Percentiles rank a stretch among this genome's conserved stretches.
These are phyloP conservation scores for Acrocalymma vagum DNA, from an alignment of 2,329 filamentous ascomycete species.

Conservation along the genomic window DNA sequence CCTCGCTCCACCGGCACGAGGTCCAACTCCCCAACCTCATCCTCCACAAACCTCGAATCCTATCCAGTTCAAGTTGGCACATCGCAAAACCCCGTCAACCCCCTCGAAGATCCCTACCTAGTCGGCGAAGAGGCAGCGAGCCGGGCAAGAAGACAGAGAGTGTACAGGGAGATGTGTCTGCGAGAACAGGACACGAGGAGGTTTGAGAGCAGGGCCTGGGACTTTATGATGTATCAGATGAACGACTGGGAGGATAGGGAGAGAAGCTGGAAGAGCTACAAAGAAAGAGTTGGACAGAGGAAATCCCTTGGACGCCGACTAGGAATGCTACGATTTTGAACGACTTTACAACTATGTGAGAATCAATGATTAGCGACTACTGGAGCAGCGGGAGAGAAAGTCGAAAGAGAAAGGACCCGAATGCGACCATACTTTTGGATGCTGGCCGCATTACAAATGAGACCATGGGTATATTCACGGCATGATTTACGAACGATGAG, in stretches of 20 bases:
- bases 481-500: too few species aligned
- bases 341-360: too few species aligned
- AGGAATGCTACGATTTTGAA: too few species aligned
- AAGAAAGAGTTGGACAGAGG: conserved; percentile 16
- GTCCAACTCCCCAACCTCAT: conserved; percentile 10
- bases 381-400: too few species aligned
- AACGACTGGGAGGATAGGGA: conserved; percentile 49
- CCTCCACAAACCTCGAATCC: conserved; percentile 13
- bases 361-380: too few species aligned
- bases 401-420: too few species aligned
- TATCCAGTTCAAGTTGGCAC: conserved; percentile 25
- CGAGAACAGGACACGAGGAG: conserved; percentile 33
- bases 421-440: too few species aligned
- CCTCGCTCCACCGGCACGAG: conserved; percentile 2
- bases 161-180: conserved; percentile 58
- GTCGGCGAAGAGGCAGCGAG: conserved; percentile 72
- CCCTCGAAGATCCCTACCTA: conserved; percentile 72
- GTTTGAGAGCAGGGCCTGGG: conserved; percentile 49
- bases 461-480: too few species aligned
- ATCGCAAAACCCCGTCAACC: conserved; percentile 49
- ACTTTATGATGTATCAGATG: conserved; percentile 54
- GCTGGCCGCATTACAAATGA: too few species aligned
- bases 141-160: conserved; percentile 64
- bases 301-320: conserved; percentile 20
- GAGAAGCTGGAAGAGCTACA: conserved; percentile 28